Evolutionary conservation across 129 eudicot genomes (phyloP).

Genomic region (Flaveria robusta): DNA sequence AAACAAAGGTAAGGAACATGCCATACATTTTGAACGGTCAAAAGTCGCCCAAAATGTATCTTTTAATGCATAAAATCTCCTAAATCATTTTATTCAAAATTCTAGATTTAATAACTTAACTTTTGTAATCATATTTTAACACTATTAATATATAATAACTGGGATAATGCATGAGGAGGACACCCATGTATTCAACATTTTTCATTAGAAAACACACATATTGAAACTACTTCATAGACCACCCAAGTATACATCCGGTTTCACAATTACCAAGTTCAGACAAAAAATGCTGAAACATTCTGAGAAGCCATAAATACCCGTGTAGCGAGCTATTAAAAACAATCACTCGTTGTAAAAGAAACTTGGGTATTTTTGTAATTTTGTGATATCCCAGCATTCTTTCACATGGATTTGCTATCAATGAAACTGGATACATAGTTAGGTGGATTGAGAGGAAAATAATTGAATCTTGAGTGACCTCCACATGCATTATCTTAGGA

Average conservation of each 20-base stretch:
- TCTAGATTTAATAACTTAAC: neutral
- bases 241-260: neutral
- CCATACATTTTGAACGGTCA: neutral
- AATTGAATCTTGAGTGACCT: neutral
- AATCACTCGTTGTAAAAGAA: neutral
- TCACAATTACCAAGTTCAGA: neutral
- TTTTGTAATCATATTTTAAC: neutral
- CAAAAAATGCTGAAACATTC: neutral
- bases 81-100: neutral
- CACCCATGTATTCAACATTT: neutral
- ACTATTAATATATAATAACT: neutral
- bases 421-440: neutral
- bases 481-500: neutral
- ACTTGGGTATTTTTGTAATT: neutral
- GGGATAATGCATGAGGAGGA: neutral
- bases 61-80: neutral
- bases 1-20: neutral
- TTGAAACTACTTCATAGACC: conserved; percentile 1
- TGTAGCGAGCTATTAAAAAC: neutral
- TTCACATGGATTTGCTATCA: neutral
- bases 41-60: neutral
- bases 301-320: neutral
- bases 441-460: neutral
- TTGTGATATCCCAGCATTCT: neutral
- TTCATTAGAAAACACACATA: neutral